Conservation (phyloP, 371 early-diverging fungal species). For the Circinella umbellata region DNA sequence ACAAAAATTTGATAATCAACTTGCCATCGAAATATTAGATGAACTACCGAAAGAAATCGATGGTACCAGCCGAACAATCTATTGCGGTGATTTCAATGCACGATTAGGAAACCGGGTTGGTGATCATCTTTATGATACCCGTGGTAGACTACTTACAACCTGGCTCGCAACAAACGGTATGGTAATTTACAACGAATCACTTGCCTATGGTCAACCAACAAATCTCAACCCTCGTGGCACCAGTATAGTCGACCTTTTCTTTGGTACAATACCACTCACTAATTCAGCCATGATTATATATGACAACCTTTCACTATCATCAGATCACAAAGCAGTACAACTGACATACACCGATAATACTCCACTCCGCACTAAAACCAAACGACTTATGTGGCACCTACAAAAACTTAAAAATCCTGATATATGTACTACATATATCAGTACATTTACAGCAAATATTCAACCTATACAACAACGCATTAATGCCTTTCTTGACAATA, state of each 20-base stretch:
- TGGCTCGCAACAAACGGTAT: not conserved
- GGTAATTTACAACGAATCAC: not conserved
- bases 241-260: constrained; percentile 16
- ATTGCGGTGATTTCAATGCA: constrained; percentile 6
- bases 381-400: not conserved
- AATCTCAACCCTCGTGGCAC: constrained; percentile 2
- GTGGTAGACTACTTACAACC: no score
- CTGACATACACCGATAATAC: not conserved
- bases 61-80: not conserved
- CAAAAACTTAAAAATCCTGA: not conserved
- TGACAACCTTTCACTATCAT: not conserved
- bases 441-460: not conserved
- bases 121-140: not conserved
- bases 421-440: not conserved
- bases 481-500: no score
- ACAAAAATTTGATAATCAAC: not conserved
- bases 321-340: constrained; percentile 11
- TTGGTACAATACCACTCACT: not conserved
- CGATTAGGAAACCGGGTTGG: constrained; percentile 5
- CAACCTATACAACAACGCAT: not conserved
- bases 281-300: not conserved
- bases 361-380: not conserved
- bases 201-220: not conserved
- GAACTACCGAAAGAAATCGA: not conserved
- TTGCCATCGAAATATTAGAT: not conserved